Base-by-base conservation (phyloP, 768 basidiomycete genomes). In the Leccinellum rugosiceps region DNA sequence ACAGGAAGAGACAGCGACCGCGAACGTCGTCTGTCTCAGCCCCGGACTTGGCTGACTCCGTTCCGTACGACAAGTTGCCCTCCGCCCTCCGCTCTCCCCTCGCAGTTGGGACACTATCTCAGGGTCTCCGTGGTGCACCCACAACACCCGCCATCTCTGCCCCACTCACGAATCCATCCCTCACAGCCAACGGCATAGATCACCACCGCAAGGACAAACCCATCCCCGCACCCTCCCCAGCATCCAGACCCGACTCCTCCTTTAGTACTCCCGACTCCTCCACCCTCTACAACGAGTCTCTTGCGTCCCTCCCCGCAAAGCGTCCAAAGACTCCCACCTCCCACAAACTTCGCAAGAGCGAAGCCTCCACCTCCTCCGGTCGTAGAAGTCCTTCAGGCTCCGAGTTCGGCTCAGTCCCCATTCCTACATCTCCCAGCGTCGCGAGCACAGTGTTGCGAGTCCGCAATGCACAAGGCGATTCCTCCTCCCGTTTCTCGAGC, bases 111-210 rank as follows among this genome's bases (percentile, higher is more conserved):
- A 82, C 82, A 8, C 71, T 81, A 51, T 81, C 77, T 32, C 84
- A 86, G 66, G 83, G 79, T 44, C 70, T 83, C 34, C 77, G 79
- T 68, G 81, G 79, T 52, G 61, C 38, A 47, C 50, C 57, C 1
- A 34, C 53, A 10, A 64, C 63, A 17, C 60, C 73, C 21, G 70
- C 62, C 50, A 92, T 93, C 61, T 92, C 89, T 30, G 91, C 90
- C 5, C 90, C 90, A 8, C 86, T 88, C 65, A 91, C 90, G 25
- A 93, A 93, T 65, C 90, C 90, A 6, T 83, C 85, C 13, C 82
- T 92, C 55, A 90, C 89, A 2, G 58, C 80, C 45, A 77, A 82
- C 62, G 91, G 90, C 38, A 85, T 86, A 10, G 88, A 90, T 59
- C 75, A 79, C 57, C 81, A 76, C 65, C 68, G 71, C 25, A 88